Percentiles rank a stretch among this genome's conserved stretches.
phyloP scores from a whole-genome alignment of 1,284 basidiomycete genomes.

The Ustilago loliicola region DNA sequence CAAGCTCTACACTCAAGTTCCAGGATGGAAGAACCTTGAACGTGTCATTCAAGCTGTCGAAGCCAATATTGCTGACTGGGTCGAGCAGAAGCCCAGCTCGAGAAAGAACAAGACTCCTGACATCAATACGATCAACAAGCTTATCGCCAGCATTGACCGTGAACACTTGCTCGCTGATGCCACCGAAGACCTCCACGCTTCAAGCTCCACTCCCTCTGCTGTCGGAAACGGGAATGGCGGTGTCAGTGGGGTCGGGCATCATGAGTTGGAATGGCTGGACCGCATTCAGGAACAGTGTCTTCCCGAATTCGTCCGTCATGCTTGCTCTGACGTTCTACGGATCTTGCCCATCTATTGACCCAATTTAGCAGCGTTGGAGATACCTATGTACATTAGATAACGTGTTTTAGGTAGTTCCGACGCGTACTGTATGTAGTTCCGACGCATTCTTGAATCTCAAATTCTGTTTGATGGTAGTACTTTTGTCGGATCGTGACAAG shows the following conservation, averaged over 20 bases:
- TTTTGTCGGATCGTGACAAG: too few species aligned
- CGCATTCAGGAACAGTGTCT: conserved; percentile 52
- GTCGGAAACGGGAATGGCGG: not conserved
- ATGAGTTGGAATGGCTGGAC: conserved; percentile 54
- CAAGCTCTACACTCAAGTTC: conserved; percentile 35
- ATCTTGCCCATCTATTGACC: conserved; percentile 47
- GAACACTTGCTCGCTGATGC: conserved; percentile 51
- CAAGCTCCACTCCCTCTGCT: not conserved
- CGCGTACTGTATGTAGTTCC: too few species aligned
- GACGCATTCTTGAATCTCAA: too few species aligned
- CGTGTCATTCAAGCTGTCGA: conserved; percentile 53
- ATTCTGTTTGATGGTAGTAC: too few species aligned
- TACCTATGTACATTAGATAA: not conserved
- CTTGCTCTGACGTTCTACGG: conserved; percentile 41
- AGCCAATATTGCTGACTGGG: conserved; percentile 44
- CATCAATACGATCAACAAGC: conserved; percentile 41
- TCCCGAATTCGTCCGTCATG: conserved; percentile 44
- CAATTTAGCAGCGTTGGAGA: too few species aligned
- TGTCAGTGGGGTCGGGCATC: conserved; percentile 13
- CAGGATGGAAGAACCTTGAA: conserved; percentile 49
- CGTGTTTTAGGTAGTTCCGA: too few species aligned
- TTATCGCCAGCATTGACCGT: conserved; percentile 57
- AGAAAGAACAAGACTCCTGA: conserved; percentile 37
- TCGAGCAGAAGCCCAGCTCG: conserved; percentile 33
- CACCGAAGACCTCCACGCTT: conserved; percentile 18